These are phyloP conservation scores for Rhizopus stolonifer DNA, from an alignment of 371 early-diverging fungal species.

Conservation along the genomic window DNA sequence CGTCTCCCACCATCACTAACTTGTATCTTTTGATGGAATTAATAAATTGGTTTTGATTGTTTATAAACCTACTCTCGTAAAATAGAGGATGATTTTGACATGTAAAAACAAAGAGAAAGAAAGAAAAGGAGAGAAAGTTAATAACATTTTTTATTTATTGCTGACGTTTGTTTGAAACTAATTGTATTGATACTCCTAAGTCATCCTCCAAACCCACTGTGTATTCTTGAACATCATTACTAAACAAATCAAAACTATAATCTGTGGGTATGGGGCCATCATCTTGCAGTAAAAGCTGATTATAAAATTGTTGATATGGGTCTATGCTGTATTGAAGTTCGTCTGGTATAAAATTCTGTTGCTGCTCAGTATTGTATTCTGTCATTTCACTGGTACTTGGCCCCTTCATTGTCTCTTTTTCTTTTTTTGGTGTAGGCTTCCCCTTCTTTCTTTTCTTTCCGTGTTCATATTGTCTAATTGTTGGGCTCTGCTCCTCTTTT, in stretches of 20 bases:
- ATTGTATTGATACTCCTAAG: slow-evolving; percentile 4
- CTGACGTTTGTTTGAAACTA: not conserved
- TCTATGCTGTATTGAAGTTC: slow-evolving; percentile 1
- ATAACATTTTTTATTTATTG: not conserved
- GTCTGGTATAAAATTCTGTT: slow-evolving; percentile 3
- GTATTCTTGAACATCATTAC: not conserved
- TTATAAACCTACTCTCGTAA: slow-evolving; percentile 12
- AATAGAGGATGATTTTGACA: slow-evolving; percentile 7
- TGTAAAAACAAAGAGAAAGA: slow-evolving; percentile 3
- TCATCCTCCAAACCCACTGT: not conserved
- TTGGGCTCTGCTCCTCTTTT: not conserved
- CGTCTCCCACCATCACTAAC: slow-evolving; percentile 79
- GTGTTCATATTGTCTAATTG: slow-evolving; percentile 1
- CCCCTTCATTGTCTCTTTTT: not conserved
- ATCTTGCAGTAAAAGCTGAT: not conserved
- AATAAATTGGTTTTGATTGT: no score
- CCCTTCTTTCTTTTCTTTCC: not conserved
- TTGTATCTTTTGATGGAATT: slow-evolving; percentile 52
- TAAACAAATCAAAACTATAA: not conserved
- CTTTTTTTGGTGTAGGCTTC: not conserved
- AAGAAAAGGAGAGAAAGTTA: not conserved
- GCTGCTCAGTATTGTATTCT: no score
- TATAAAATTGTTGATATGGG: slow-evolving; percentile 3
- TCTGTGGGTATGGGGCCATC: not conserved
- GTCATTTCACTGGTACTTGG: no score